These are phyloP conservation scores for Entomophthora muscae DNA, from an alignment of 371 early-diverging fungal species.

Conservation along the genomic window DNA sequence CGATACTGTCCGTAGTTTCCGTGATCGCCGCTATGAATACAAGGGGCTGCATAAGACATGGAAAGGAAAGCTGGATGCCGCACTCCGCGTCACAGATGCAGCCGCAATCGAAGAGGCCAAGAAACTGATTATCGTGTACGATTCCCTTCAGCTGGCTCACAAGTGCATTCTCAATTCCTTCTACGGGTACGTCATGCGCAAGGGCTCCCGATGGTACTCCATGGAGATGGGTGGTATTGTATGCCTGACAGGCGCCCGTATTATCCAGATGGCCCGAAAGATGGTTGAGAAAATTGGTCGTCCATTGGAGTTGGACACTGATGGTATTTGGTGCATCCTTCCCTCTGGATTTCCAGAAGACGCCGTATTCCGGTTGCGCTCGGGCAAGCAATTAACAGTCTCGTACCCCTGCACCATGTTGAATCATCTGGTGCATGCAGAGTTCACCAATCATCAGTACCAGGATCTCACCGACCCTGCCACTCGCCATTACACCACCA, in stretches of 20 bases:
- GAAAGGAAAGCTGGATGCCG: constrained; percentile 68
- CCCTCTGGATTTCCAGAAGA: constrained; percentile 90
- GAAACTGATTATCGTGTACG: constrained; percentile 90
- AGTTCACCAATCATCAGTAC: constrained; percentile 98
- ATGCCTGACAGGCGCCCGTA: constrained; percentile 90
- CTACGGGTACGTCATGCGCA: constrained; percentile 99
- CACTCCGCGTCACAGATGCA: constrained; percentile 38
- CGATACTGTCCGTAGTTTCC: constrained; percentile 92
- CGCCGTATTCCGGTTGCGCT: constrained; percentile 58
- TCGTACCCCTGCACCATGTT: constrained; percentile 96
- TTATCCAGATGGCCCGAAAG: constrained; percentile 92
- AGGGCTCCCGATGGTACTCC: constrained; percentile 98
- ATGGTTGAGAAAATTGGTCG: constrained; percentile 91
- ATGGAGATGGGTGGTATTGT: constrained; percentile 99
- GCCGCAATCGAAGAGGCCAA: constrained; percentile 67
- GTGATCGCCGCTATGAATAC: constrained; percentile 98
- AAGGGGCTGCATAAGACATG: constrained; percentile 85
- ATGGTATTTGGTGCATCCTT: constrained; percentile 99
- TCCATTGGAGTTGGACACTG: constrained; percentile 97
- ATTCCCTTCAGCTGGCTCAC: constrained; percentile 97
- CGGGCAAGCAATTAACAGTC: constrained; percentile 60
- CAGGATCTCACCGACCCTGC: constrained; percentile 47
- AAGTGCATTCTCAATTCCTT: constrained; percentile 98
- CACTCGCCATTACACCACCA: constrained; percentile 43
- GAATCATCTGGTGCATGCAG: constrained; percentile 91